Conservation (phyloP, 306 rosid species). For the Myrica gale region DNA sequence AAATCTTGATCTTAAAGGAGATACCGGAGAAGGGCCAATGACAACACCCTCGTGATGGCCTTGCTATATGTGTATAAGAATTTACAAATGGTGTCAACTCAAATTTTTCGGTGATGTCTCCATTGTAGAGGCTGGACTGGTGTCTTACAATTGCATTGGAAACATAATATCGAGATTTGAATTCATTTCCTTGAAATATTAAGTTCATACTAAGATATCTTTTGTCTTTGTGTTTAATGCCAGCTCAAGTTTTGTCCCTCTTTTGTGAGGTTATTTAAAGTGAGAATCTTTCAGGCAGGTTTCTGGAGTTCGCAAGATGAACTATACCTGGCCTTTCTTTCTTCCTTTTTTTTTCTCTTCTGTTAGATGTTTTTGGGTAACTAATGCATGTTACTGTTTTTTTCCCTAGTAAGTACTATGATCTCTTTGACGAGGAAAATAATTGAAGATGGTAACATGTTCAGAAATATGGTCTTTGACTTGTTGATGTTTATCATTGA, state of each 20-base stretch:
- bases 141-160: not conserved
- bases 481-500: not conserved
- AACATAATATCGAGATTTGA: not conserved
- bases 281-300: not conserved
- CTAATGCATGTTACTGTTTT: not conserved
- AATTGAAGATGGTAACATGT: not conserved
- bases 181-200: not conserved
- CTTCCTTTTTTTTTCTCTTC: not conserved
- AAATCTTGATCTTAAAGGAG: not conserved
- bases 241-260: not conserved
- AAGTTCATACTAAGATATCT: not conserved
- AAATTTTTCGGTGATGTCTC: not conserved
- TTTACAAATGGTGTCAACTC: not conserved
- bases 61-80: not conserved
- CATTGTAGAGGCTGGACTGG: not conserved
- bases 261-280: not conserved
- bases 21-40: not conserved
- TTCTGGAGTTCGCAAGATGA: not conserved
- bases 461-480: constrained; percentile 1
- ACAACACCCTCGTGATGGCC: not conserved
- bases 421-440: not conserved
- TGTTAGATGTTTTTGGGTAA: not conserved
- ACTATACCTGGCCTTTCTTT: not conserved
- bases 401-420: not conserved
- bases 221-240: not conserved